Conservation (phyloP, 768 basidiomycete species). For the Pleurotus giganteus region DNA sequence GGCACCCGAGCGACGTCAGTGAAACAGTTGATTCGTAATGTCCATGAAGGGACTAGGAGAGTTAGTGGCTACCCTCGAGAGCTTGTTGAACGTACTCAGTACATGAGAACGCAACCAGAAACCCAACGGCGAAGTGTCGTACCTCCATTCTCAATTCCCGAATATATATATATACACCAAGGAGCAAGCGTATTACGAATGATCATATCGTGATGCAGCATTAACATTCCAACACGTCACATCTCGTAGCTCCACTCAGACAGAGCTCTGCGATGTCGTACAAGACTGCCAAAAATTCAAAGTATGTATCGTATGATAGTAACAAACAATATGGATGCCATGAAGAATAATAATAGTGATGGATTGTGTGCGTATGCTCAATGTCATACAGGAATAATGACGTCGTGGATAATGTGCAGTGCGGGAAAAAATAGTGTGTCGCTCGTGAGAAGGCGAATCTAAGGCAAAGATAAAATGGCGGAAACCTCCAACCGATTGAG, state of each 20-base stretch:
- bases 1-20: too few species aligned
- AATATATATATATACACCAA: too few species aligned
- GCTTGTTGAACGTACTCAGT: too few species aligned
- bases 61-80: too few species aligned
- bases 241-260: neutral
- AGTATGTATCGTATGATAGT: neutral
- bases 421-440: constrained; percentile 15
- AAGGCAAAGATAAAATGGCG: neutral
- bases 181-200: too few species aligned
- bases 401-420: constrained; percentile 25
- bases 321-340: neutral
- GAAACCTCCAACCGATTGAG: neutral
- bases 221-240: too few species aligned
- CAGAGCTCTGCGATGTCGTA: neutral
- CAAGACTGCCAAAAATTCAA: neutral
- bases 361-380: constrained; percentile 14
- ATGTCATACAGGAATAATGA: neutral
- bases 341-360: constrained; percentile 4
- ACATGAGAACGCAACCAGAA: too few species aligned
- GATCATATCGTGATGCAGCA: too few species aligned
- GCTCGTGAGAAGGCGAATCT: neutral
- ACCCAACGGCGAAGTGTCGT: too few species aligned
- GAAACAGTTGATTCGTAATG: too few species aligned
- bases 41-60: too few species aligned
- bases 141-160: too few species aligned